Evolutionary conservation across 306 rosid genomes (phyloP).

Genomic region (barrel medic (Medicago truncatula)): DNA sequence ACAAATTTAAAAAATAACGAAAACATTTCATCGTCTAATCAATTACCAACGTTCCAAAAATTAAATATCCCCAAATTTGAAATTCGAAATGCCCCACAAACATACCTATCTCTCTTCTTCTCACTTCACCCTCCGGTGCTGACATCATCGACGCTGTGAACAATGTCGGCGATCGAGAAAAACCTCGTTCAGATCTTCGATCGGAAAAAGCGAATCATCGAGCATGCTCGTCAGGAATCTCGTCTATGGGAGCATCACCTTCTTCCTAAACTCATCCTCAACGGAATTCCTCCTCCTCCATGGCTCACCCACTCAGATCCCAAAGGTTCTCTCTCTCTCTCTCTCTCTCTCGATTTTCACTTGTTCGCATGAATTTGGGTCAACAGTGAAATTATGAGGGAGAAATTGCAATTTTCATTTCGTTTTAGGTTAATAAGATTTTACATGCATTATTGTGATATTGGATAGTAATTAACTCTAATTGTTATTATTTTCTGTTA

Average conservation of each 20-base stretch:
- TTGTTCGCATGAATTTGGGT: constrained; percentile 15
- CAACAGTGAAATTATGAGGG: not conserved
- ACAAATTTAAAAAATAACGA: no score
- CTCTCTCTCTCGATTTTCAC: not conserved
- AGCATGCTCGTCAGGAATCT: constrained; percentile 70
- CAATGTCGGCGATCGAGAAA: constrained; percentile 72
- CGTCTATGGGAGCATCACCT: constrained; percentile 75
- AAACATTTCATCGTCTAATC: no score
- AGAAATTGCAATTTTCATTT: not conserved
- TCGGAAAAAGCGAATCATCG: constrained; percentile 67
- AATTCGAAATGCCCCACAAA: constrained; percentile 22
- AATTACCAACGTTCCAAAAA: not conserved
- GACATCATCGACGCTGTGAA: not conserved
- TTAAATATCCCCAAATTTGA: constrained; percentile 1
- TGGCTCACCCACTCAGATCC: constrained; percentile 68
- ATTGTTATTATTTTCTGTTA: constrained; percentile 15
- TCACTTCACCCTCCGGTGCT: constrained; percentile 17
- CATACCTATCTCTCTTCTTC: not conserved
- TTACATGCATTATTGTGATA: not conserved
- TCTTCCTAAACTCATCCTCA: constrained; percentile 73
- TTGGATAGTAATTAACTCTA: not conserved
- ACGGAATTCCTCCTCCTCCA: constrained; percentile 79
- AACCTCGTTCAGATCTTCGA: constrained; percentile 78
- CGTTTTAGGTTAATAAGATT: not conserved
- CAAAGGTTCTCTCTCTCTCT: constrained; percentile 48